phyloP scores from a whole-genome alignment of 2,329 filamentous ascomycete species.

The Oidium heveae region DNA sequence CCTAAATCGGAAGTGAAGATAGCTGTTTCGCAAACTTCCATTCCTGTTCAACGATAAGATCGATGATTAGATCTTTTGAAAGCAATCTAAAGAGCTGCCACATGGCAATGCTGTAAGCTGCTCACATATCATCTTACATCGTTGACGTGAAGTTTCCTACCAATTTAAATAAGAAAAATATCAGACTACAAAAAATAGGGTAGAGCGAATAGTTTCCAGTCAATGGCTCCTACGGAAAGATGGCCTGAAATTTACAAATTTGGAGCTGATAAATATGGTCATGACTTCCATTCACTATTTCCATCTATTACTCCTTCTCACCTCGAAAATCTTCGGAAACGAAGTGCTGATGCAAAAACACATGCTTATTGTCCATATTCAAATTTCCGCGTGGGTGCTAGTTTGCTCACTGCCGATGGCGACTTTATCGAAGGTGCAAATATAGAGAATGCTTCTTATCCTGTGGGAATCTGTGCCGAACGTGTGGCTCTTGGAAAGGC shows the following conservation, averaged over 20 bases:
- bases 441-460: conserved; percentile 76
- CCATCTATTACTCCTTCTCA: neutral
- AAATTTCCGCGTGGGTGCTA: conserved; percentile 69
- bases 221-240: neutral
- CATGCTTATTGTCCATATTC: conserved; percentile 48
- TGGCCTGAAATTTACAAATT: neutral
- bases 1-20: no score
- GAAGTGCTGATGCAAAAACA: conserved; percentile 50
- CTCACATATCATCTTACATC: no score
- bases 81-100: no score
- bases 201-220: no score
- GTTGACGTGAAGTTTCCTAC: no score
- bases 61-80: no score
- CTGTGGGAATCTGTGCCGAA: conserved; percentile 89
- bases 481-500: conserved; percentile 68
- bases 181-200: no score
- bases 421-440: conserved; percentile 43
- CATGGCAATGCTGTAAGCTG: no score
- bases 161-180: no score
- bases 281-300: neutral
- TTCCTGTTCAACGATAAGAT: no score
- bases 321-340: conserved; percentile 26
- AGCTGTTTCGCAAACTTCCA: no score
- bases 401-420: conserved; percentile 36
- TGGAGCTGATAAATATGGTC: neutral